Evolutionary conservation across 2,329 filamentous ascomycete species (phyloP).

Genomic region (Arachnopeziza araneosa): DNA sequence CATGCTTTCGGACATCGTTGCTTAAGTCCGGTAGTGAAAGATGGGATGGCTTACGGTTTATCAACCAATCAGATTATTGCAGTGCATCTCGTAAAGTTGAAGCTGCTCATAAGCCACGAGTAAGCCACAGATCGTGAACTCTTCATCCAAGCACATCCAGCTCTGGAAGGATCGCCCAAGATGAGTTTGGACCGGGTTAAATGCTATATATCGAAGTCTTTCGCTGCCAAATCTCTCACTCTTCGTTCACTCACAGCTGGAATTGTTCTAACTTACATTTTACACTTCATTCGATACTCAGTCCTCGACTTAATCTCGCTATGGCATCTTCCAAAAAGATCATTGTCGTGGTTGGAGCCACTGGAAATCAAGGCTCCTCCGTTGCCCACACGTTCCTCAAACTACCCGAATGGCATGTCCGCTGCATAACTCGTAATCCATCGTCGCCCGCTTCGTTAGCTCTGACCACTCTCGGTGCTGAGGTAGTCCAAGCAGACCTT

Average conservation of each 20-base stretch:
- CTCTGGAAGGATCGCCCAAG: not conserved
- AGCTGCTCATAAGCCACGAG: not conserved
- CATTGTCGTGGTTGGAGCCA: conserved; percentile 53
- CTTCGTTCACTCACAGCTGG: not conserved
- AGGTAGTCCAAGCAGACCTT: conserved; percentile 26
- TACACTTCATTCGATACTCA: not conserved
- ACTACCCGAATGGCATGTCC: conserved; percentile 26
- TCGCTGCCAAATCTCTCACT: not conserved
- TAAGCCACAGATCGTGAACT: not conserved
- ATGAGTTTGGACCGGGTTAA: not conserved
- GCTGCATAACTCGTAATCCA: conserved; percentile 18
- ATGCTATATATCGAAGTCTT: not conserved
- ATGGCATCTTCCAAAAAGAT: conserved; percentile 33
- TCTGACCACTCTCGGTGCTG: conserved; percentile 18
- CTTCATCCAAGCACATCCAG: not conserved
- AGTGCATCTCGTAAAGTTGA: not conserved
- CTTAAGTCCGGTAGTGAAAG: not conserved
- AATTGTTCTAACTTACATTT: not conserved
- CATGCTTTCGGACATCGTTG: not conserved
- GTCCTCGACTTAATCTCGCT: not conserved
- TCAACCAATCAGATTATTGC: not conserved
- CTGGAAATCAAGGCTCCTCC: conserved; percentile 55
- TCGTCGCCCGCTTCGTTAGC: conserved; percentile 12
- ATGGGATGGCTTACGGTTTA: not conserved
- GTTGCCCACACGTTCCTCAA: conserved; percentile 35